Evolutionary conservation across 1,139 yeast species (phyloP).

Genomic region (Hansenula lynferdii): DNA sequence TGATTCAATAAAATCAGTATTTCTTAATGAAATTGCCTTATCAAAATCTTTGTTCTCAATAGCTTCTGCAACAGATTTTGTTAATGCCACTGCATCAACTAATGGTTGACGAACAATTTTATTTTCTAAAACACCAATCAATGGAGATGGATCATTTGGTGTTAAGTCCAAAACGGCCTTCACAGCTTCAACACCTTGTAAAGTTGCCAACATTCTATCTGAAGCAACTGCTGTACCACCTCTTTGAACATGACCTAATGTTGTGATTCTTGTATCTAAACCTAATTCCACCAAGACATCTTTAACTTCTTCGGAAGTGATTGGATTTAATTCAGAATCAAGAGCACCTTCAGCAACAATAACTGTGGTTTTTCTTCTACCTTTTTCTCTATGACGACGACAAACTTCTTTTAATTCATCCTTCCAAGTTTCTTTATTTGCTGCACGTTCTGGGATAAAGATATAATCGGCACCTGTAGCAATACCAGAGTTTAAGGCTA

Average conservation of each 20-base stretch:
- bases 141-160: conserved; percentile 91
- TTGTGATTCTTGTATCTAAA: conserved; percentile 90
- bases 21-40: conserved; percentile 82
- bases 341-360: conserved; percentile 98
- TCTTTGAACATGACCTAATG: conserved; percentile 95
- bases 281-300: conserved; percentile 83
- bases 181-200: conserved; percentile 98
- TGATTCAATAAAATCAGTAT: conserved; percentile 80
- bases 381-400: conserved; percentile 71
- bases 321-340: conserved; percentile 75
- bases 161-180: conserved; percentile 85
- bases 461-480: conserved; percentile 80
- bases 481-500: conserved; percentile 78
- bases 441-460: conserved; percentile 77
- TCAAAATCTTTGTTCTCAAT: conserved; percentile 76
- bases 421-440: conserved; percentile 56
- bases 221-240: conserved; percentile 97
- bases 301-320: conserved; percentile 71
- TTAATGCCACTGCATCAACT: conserved; percentile 83
- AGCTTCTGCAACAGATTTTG: conserved; percentile 84
- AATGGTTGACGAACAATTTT: conserved; percentile 79
- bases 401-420: conserved; percentile 63
- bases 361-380: conserved; percentile 91
- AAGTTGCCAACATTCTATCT: conserved; percentile 85
- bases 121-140: conserved; percentile 88